A percentile compares a stretch with the other conserved stretches of the same genome.
Evolutionary conservation across 192 early-diverging fungal species (phyloP).

Genomic region (Coemansia sp.): DNA sequence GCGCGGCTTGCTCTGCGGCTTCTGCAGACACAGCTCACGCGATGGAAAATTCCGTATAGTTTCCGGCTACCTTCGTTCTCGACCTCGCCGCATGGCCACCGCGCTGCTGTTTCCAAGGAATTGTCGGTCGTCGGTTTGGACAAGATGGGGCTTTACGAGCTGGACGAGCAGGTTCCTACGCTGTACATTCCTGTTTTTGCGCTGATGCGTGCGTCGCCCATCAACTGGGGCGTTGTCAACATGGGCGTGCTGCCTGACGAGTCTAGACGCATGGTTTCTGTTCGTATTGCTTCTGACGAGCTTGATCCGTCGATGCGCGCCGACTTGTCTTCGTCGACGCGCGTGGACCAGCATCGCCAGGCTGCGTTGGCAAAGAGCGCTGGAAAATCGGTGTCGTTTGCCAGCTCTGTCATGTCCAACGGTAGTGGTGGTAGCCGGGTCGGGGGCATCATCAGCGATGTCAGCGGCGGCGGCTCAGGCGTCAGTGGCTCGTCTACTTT

Average conservation of each 20-base stretch:
- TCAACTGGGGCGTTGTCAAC: constrained; percentile 50
- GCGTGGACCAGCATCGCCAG: constrained; percentile 42
- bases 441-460: neutral
- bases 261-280: constrained; percentile 47
- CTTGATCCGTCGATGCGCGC: constrained; percentile 45
- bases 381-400: constrained; percentile 10
- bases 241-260: constrained; percentile 46
- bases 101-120: constrained; percentile 50
- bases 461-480: neutral
- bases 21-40: constrained; percentile 48
- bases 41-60: constrained; percentile 45
- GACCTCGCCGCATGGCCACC: constrained; percentile 50
- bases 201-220: constrained; percentile 51
- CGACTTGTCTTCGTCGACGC: constrained; percentile 40
- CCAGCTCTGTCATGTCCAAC: neutral
- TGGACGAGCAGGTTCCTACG: constrained; percentile 53
- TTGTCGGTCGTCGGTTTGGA: constrained; percentile 50
- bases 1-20: constrained; percentile 49
- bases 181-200: constrained; percentile 43
- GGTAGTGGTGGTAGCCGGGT: neutral
- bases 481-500: constrained; percentile 1
- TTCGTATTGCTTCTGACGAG: constrained; percentile 52
- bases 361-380: constrained; percentile 37
- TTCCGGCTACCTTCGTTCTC: constrained; percentile 53
- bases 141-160: constrained; percentile 50